Base-by-base conservation (phyloP, 2,329 filamentous ascomycete genomes). In the Trichoderma aggressivum region DNA sequence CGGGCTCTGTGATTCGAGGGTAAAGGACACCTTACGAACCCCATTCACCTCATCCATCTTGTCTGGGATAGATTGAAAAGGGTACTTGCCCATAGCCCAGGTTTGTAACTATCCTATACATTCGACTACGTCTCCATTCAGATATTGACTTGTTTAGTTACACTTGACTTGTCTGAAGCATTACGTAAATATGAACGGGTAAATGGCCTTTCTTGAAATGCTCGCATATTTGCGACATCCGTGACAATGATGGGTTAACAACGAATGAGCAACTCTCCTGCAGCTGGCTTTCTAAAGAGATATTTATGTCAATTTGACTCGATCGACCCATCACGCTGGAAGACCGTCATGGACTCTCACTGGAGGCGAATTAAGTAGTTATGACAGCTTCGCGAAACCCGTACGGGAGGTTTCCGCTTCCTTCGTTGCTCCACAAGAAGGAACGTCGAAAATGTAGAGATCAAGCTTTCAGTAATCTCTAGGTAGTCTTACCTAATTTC, bases 281-380 rank as follows among this genome's bases (percentile, higher is more conserved):
- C 39, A 10, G 16, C 1, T 3, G 7, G 39, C 16, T 5, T n/a
- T n/a, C 39, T n/a, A 0, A n/a, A 43, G 39, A 43, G 16, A 43
- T 10, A 1, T 5, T 3, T 43, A 8, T 18, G 16, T 10, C 18
- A 43, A 0, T 43, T 43, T 43, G 0, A 43, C 7, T 43, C 36
- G 16, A 8, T 18, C 18, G 7, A 7, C 7, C 4, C 1, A 43
- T 43, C 3, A 1, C 7, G 18, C 39, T 43, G 3, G 10, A 5
- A 43, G 8, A 43, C 7, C 5, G 39, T 5, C 3, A n/a, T 5
- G 0, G 1, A 43, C 0, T 10, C 5, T 10, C 16, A 10, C 39
- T 1, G 3, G 39, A 43, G 39, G 18, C 18, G 0, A 7, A 3
- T 43, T 0, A 3, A 43, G 39, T n/a, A 3, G 3, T 5, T 43